Evolutionary conservation across 257 asterid genomes (phyloP).

Genomic region (Agastache rugosa): DNA sequence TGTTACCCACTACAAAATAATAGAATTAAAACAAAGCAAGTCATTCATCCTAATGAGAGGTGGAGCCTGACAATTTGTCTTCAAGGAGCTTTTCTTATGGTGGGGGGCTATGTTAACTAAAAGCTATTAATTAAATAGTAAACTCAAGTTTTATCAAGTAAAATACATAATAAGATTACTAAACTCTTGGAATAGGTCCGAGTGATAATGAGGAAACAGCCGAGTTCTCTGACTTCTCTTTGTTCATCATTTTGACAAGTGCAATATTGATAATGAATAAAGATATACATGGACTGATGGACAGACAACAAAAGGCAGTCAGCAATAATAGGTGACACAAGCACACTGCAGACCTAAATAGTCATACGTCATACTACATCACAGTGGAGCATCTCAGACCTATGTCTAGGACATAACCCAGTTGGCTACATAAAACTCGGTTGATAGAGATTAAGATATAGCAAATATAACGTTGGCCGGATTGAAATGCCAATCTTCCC

Average conservation of each 20-base stretch:
- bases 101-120: background rate
- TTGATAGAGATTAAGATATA: background rate
- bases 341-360: no score
- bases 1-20: background rate
- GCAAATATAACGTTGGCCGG: background rate
- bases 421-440: no score
- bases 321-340: no score
- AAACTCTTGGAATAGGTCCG: background rate
- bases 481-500: background rate
- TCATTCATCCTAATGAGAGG: conserved; percentile 7
- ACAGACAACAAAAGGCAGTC: no score
- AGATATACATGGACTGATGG: no score
- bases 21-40: conserved; percentile 12
- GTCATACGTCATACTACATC: no score
- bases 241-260: no score
- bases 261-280: no score
- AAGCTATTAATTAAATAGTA: background rate
- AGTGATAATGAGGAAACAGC: background rate
- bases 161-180: background rate
- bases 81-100: background rate
- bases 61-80: background rate
- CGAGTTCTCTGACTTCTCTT: no score
- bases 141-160: background rate
- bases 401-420: no score
- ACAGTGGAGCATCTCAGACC: no score